Evolutionary conservation across 2,329 filamentous ascomycete species (phyloP), one percentile per base, ranked within the genome.

Genomic region (Lasiodiplodia gonubiensis): DNA sequence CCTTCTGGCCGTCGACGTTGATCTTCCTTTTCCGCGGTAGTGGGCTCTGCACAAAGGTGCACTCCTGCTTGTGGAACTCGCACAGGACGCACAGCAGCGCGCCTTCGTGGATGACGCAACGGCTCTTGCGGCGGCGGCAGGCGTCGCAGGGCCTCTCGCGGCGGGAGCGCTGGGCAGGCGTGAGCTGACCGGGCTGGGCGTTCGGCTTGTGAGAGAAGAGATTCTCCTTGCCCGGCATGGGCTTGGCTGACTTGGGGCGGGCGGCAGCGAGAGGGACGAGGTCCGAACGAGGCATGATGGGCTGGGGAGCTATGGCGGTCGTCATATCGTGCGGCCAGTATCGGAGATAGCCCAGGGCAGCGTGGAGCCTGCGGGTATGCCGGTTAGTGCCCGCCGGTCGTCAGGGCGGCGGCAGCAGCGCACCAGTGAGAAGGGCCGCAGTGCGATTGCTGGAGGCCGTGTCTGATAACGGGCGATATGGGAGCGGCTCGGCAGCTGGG

Each of bases 11-110:
- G 73, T 89, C 86, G 74, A 87, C 85, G 79, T 90, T 88, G 70
- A 92, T 81, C 82, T 94, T 94, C 76, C 92, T 86, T 83, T 95
- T 95, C 73, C 92, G 87, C 67, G 90, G 89, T 75, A 89, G 88
- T 27, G 92, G 92, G 77, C 90, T 92, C 71, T 90, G 88, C 61
- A 89, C 85, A 76, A 94, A 89, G 52, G 92, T 94, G 80, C 92
- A 95, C 72, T 92, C 89, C 75, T 92, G 87, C 74, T 89, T 90
- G 79, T 90, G 89, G 77, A 90, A 89, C 76, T 92, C 90, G 80
- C 92, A 96, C 70, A 92, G 85, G 70, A 92, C 86, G 79, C 92
- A 95, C 71, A 86, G 83, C 48, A 85, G 84, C 72, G 91, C 88
- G 71, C 90, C 90, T 77, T 94, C 91, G 75, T 93, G 90, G 76